Evolutionary conservation across 2,329 filamentous ascomycete species (phyloP), one percentile per base, ranked within the genome.

Genomic region (Fusarium circinatum): DNA sequence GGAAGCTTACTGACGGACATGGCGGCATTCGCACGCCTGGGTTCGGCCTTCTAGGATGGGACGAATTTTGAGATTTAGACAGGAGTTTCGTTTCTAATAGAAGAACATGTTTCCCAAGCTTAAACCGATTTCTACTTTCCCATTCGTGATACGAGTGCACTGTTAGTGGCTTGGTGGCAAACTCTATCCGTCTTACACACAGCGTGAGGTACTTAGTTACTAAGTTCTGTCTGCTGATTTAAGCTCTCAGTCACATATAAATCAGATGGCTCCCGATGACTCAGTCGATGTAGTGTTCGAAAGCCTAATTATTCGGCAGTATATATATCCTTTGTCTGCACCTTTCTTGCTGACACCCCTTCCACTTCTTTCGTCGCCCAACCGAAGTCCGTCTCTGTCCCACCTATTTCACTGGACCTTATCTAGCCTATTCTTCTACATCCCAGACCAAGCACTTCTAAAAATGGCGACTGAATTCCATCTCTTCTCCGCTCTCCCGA

Each of bases 361-460:
- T n/a, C 5, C 9, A 48, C 26, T 48, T 20, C 14, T 48, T 30
- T 30, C 20, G 20, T 12, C 26, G 1, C 45, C 0, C 26, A 30
- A 28, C 14, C 3, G 14, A 17, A n/a, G 3, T 17, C 45, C 26
- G 7, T 14, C 32, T 1, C 8, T 34, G 32, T 12, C 20, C 20
- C 4, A 15, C 45, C 26, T 6, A 22, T 28, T 26, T 10, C 8
- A 10, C 44, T 47, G 24, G 18, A 18, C 8, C 24, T 28, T 28
- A 26, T 20, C 24, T 2, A 10, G 14, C 6, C 12, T 26, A 45
- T 26, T 13, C 18, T 20, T 6, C 14, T 8, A 8, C 14, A n/a
- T 6, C 10, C 0, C 2, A 1, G 6, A 17, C 45, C 45, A 5
- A 17, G 2, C 10, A n/a, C 14, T 13, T 0, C 3, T 11, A 30